Conservation (phyloP, 768 basidiomycete species). For the Naganishia kalamii region DNA sequence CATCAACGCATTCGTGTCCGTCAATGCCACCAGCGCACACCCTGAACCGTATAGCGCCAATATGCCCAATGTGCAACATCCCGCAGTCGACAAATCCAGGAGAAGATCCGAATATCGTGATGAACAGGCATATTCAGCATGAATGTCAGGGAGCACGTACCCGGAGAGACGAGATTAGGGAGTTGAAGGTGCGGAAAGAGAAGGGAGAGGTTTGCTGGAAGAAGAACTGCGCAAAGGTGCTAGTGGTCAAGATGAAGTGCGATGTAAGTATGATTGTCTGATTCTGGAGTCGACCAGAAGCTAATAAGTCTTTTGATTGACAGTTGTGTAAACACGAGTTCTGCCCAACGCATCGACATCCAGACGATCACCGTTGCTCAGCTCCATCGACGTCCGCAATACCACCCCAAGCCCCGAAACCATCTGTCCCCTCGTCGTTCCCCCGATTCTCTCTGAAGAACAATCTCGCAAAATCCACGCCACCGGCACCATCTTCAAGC, state of each 20-base stretch:
- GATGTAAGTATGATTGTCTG: conserved; percentile 32
- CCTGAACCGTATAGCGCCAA: conserved; percentile 40
- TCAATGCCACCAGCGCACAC: conserved; percentile 37
- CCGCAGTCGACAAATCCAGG: conserved; percentile 23
- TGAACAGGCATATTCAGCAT: conserved; percentile 22
- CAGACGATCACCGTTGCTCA: conserved; percentile 35
- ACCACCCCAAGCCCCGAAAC: conserved; percentile 6
- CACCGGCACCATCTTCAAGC: conserved; percentile 2
- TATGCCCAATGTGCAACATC: conserved; percentile 41
- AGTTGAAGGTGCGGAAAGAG: conserved; percentile 35
- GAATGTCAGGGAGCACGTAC: conserved; percentile 31
- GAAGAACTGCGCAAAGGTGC: conserved; percentile 37
- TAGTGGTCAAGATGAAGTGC: conserved; percentile 44
- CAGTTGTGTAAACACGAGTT: conserved; percentile 37
- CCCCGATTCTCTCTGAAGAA: conserved; percentile 8
- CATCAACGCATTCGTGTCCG: conserved; percentile 39
- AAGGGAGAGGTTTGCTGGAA: conserved; percentile 42
- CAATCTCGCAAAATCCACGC: conserved; percentile 7
- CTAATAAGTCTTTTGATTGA: no score
- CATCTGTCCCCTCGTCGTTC: conserved; percentile 14
- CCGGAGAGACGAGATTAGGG: conserved; percentile 30
- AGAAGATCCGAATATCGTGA: conserved; percentile 21
- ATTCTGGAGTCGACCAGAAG: neutral
- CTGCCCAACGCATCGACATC: conserved; percentile 43
- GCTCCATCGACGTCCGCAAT: conserved; percentile 25